A percentile compares a stretch with the other conserved stretches of the same genome.
These are phyloP conservation scores for Colletotrichum kahawae DNA, from an alignment of 2,329 filamentous ascomycete species.

Conservation along the genomic window DNA sequence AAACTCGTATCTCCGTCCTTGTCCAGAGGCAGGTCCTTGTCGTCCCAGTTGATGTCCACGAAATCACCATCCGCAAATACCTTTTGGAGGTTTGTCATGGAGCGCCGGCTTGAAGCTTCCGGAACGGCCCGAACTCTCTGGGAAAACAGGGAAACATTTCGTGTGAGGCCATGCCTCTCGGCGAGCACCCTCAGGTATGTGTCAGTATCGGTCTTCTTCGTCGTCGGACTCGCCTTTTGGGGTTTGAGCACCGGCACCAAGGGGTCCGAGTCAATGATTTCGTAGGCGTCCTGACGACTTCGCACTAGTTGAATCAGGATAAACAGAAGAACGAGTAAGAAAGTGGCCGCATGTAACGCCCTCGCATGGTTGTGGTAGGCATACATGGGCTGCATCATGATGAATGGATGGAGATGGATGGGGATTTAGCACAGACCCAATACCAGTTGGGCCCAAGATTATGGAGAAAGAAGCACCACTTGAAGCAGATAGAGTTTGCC, in stretches of 20 bases:
- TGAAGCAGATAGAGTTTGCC: not conserved
- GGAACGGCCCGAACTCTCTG: not conserved
- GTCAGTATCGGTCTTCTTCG: not conserved
- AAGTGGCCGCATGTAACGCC: conserved; percentile 14
- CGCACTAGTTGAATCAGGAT: conserved; percentile 4
- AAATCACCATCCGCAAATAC: not conserved
- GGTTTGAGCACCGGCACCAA: conserved; percentile 8
- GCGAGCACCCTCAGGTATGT: not conserved
- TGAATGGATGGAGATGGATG: not conserved
- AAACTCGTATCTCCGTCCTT: conserved; percentile 24
- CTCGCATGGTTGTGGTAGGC: conserved; percentile 12
- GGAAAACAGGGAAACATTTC: conserved; percentile 5
- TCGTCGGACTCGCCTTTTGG: not conserved
- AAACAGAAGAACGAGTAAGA: conserved; percentile 12
- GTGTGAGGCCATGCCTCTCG: conserved; percentile 7
- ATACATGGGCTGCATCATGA: not conserved
- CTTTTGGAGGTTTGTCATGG: not conserved
- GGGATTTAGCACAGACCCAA: not conserved
- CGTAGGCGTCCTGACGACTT: conserved; percentile 4
- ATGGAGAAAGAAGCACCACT: not conserved
- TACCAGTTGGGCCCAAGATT: not conserved
- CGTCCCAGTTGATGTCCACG: not conserved
- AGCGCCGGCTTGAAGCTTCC: not conserved
- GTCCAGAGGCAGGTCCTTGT: not conserved
- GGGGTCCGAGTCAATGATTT: conserved; percentile 7